Conservation (phyloP, 306 rosid genomes). For the Corylus avellana region DNA sequence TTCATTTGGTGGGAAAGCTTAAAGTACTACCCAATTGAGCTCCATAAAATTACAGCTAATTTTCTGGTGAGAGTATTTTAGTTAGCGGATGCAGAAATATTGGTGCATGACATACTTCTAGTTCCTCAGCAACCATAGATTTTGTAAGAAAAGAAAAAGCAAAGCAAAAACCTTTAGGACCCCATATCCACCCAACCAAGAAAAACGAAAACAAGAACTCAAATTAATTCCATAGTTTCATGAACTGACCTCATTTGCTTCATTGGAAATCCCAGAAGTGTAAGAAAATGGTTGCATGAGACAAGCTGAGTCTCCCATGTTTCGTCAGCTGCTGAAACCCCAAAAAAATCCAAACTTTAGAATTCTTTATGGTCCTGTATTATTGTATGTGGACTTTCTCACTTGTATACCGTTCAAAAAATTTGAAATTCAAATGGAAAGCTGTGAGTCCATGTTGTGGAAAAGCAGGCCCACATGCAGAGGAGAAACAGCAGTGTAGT, state of each 20-base stretch:
- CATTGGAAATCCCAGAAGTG: slow-evolving; percentile 71
- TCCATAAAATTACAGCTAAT: neutral
- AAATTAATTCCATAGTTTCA: neutral
- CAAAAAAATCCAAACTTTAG: slow-evolving; percentile 47
- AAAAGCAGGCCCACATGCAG: slow-evolving; percentile 32
- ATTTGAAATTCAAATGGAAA: slow-evolving; percentile 68
- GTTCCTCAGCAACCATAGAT: neutral
- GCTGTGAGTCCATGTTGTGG: slow-evolving; percentile 27
- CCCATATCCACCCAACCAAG: neutral
- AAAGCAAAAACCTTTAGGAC: neutral
- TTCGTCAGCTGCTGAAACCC: slow-evolving; percentile 23
- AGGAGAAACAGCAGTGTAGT: slow-evolving; percentile 10
- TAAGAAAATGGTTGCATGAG: slow-evolving; percentile 93
- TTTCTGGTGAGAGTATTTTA: neutral
- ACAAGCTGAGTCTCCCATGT: slow-evolving; percentile 91
- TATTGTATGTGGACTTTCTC: slow-evolving; percentile 35
- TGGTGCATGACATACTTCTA: neutral
- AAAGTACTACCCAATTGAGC: neutral
- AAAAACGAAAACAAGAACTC: slow-evolving; percentile 5
- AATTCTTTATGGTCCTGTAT: slow-evolving; percentile 23
- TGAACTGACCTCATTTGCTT: slow-evolving; percentile 71
- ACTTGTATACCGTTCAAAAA: slow-evolving; percentile 49
- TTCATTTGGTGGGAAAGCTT: neutral
- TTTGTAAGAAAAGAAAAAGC: neutral
- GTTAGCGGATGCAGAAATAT: neutral